These are phyloP conservation scores for Candida sanyiensis DNA, from an alignment of 805 yeast species.

Conservation along the genomic window DNA sequence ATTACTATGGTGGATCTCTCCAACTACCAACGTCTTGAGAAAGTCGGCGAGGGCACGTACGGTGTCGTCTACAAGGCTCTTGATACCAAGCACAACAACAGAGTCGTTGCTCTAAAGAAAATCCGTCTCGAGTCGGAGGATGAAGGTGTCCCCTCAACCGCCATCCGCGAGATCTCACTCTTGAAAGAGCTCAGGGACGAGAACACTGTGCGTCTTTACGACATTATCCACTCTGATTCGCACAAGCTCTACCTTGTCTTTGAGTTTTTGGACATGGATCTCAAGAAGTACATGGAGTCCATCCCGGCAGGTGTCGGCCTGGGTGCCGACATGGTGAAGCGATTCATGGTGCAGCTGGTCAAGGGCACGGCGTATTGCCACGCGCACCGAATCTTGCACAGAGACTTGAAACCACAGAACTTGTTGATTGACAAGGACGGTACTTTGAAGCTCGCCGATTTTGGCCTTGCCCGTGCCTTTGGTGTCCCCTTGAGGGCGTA, in stretches of 20 bases:
- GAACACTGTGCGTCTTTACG: conserved; percentile 84
- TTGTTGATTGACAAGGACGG: conserved; percentile 93
- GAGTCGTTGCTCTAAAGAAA: conserved; percentile 94
- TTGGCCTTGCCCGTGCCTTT: conserved; percentile 94
- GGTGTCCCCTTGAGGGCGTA: conserved; percentile 96
- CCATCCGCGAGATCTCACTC: conserved; percentile 91
- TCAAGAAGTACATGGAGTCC: conserved; percentile 94
- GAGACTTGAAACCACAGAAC: conserved; percentile 96
- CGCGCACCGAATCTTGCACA: conserved; percentile 86
- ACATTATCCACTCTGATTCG: conserved; percentile 91
- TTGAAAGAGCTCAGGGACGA: conserved; percentile 92
- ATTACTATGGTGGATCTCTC: conserved; percentile 53
- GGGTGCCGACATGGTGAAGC: conserved; percentile 84
- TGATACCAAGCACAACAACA: conserved; percentile 80
- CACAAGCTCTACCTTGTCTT: conserved; percentile 90
- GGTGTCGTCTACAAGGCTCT: conserved; percentile 97
- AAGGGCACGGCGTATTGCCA: conserved; percentile 93
- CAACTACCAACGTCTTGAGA: conserved; percentile 90
- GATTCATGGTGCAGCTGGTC: conserved; percentile 86
- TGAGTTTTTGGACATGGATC: conserved; percentile 89
- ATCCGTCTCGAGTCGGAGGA: conserved; percentile 94
- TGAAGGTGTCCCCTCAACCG: conserved; percentile 98
- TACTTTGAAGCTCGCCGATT: conserved; percentile 83
- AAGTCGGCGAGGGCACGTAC: conserved; percentile 89
- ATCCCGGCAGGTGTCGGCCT: conserved; percentile 87